Base-by-base conservation (phyloP, 495 filamentous ascomycete genomes). In the Aspergillus incahuasiensis region DNA sequence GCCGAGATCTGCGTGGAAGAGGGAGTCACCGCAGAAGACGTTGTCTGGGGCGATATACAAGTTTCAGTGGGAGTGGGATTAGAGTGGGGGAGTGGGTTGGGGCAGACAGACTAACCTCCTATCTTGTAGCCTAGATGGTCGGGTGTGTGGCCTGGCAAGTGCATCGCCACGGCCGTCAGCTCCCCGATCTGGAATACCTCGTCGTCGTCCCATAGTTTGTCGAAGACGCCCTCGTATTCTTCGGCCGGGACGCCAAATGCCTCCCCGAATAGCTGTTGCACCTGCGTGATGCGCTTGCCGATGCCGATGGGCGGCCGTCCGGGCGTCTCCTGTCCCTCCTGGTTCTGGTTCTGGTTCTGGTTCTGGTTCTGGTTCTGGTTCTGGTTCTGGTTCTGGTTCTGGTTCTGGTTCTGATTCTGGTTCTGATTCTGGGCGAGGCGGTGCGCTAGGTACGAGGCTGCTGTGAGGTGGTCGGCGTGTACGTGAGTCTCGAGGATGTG, bases 381-480 rank as follows among this genome's bases (percentile, higher is more conserved):
- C n/a, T n/a, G n/a, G n/a, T n/a, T n/a, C n/a, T n/a, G n/a, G n/a
- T n/a, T n/a, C n/a, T n/a, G n/a, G n/a, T n/a, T n/a, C n/a, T n/a
- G n/a, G n/a, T n/a, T n/a, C n/a, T n/a, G n/a, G n/a, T 0, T 19
- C 32, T 35, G 61, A 12, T 56, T 57, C 61, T 44, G 71, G 65
- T 0, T 19, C 32, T 35, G 32, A 2, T 35, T 11, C 8, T 63
- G 49, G 1, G 47, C 54, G 5, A 86, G 73, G 13, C 63, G 58
- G 1, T 47, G 53, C 59, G 82, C 81, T 1, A 86, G 68, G 55
- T 85, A 86, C 5, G 64, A 66, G 0, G 81, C 65, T 0, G 82
- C 76, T 1, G 80, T 84, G n/a, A 85, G 63, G 60, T 86, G 82
- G 67, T 85, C 82, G 43, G 83, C 83, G 59, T 86, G 83, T 12